Evolutionary conservation across 345 rosid species (phyloP), one percentile per base, ranked within the genome.

Genomic region (Acer negundo): DNA sequence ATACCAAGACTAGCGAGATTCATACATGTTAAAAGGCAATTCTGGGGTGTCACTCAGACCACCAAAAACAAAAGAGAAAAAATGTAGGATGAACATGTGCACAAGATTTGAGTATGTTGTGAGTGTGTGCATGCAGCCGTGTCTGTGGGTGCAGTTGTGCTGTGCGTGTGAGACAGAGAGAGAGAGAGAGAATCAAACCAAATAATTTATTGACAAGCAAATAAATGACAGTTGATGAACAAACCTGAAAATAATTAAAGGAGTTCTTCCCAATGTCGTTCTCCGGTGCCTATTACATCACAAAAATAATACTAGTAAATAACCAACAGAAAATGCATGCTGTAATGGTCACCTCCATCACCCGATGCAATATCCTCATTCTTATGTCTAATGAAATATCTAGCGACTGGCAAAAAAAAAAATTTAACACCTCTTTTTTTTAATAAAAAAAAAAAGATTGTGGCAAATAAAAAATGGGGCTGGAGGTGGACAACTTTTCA

Each of bases 221-320:
- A 59, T 59, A 59, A 59, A 7, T 59, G 63, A 13, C 42, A 11
- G 23, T 24, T 28, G 46, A 71, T 42, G 68, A 63, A 76, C 79
- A 77, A 74, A 95, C 99, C 99, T 93, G 99, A 82, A 87, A 90
- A 88, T 93, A 95, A 83, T 95, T 95, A 84, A 85, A 95, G 10
- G 99, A 95, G 83, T 75, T 95, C 85, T 95, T 95, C 76, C 97
- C 98, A 72, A 93, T 88, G 82, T 92, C 98, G 46, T 95, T 93
- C 59, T 93, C 96, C 12, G 97, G 92, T 22, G 94, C 80, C 98
- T 95, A 83, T 73, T 78, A 68, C 81, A 75, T 44, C 75, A 80
- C 47, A 66, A 69, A 62, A 24, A 62, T 62, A 40, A 69, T 22
- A 55, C 4, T 31, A 53, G 26, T 75, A 51, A 75, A 35, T 63